phyloP scores from a whole-genome alignment of 1,284 basidiomycete genomes.

The Leccinum variabile region DNA sequence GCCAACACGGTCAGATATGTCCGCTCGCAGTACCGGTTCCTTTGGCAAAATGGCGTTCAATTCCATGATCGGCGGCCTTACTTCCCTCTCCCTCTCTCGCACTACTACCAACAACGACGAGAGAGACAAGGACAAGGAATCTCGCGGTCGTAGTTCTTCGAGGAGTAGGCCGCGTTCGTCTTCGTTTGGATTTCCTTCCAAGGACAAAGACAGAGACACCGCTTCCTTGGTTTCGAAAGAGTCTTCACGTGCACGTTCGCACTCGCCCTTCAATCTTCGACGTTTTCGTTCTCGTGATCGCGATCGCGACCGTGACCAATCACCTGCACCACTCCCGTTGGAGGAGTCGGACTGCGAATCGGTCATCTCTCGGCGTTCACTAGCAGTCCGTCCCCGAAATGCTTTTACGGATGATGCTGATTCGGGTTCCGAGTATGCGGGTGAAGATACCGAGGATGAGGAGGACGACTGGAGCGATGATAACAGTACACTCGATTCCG shows the following conservation, averaged over 20 bases:
- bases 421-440: constrained; percentile 54
- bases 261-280: constrained; percentile 69
- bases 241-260: constrained; percentile 57
- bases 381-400: constrained; percentile 47
- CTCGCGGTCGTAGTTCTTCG: constrained; percentile 47
- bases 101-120: constrained; percentile 41
- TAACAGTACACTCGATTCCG: constrained; percentile 62
- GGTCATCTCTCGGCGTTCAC: constrained; percentile 34
- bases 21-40: constrained; percentile 42
- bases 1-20: constrained; percentile 33
- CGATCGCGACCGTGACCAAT: too few species aligned
- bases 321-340: constrained; percentile 69
- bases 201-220: constrained; percentile 30
- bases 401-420: constrained; percentile 55
- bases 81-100: constrained; percentile 58
- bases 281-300: constrained; percentile 53
- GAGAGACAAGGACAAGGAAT: constrained; percentile 39
- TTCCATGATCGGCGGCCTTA: constrained; percentile 69
- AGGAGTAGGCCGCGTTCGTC: constrained; percentile 56
- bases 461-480: constrained; percentile 55
- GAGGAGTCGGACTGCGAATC: constrained; percentile 66
- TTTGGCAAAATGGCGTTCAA: constrained; percentile 64
- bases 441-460: constrained; percentile 47
- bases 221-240: constrained; percentile 30
- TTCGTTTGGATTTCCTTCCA: constrained; percentile 32